These are phyloP conservation scores for Aspergillus sp. DNA, from an alignment of 2,329 filamentous ascomycete species.

Conservation along the genomic window DNA sequence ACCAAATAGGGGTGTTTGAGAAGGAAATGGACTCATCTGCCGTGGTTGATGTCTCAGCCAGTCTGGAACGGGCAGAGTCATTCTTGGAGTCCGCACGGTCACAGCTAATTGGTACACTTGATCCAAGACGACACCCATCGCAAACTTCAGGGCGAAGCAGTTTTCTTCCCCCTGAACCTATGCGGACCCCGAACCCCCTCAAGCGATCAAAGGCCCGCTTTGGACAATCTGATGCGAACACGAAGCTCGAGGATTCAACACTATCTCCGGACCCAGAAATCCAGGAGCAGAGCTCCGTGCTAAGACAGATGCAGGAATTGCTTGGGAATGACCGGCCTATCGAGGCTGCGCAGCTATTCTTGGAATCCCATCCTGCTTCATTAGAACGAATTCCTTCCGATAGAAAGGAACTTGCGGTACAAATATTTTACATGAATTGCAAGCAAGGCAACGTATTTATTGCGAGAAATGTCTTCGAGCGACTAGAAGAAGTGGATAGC, in stretches of 20 bases:
- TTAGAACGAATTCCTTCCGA: slow-evolving; percentile 18
- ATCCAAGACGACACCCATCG: no score
- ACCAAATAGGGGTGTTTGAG: not conserved
- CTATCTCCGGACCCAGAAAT: not conserved
- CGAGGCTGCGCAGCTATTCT: slow-evolving; percentile 33
- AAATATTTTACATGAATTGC: slow-evolving; percentile 33
- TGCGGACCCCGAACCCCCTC: no score
- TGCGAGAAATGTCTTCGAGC: slow-evolving; percentile 32
- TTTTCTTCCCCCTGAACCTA: no score
- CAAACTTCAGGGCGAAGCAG: no score
- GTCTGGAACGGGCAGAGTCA: slow-evolving; percentile 1
- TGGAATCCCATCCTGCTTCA: slow-evolving; percentile 19
- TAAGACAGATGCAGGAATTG: slow-evolving; percentile 17
- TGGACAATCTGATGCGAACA: no score
- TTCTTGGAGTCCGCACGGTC: slow-evolving; percentile 2
- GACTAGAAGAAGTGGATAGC: slow-evolving; percentile 26
- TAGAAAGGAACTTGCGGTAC: slow-evolving; percentile 24
- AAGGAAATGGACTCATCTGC: not conserved
- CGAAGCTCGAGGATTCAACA: not conserved
- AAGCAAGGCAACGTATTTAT: slow-evolving; percentile 32
- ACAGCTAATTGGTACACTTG: no score
- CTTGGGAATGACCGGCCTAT: slow-evolving; percentile 24
- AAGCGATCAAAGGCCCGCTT: no score
- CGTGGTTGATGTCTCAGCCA: not conserved
- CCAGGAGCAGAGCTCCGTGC: not conserved